phyloP scores from a whole-genome alignment of 2,329 filamentous ascomycete species.

The Triangularia setosa region DNA sequence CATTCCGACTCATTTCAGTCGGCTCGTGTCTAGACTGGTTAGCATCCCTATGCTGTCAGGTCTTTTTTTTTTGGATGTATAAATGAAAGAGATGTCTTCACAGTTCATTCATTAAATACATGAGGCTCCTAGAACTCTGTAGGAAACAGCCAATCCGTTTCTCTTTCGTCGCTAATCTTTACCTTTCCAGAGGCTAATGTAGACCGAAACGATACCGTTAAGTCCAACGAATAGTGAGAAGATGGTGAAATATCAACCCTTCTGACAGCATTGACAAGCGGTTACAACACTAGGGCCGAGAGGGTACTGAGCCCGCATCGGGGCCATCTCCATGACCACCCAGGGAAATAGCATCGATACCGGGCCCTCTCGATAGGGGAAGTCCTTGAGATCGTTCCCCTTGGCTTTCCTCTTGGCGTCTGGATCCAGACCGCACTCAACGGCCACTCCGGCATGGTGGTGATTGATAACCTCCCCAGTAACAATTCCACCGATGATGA shows the following conservation, averaged over 20 bases:
- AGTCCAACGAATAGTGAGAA: conserved; percentile 45
- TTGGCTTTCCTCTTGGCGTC: conserved; percentile 23
- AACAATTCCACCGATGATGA: conserved; percentile 34
- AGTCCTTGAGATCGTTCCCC: conserved; percentile 42
- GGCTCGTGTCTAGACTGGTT: too few relatives aligned
- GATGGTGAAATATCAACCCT: conserved; percentile 55
- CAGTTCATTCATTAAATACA: too few relatives aligned
- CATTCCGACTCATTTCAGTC: neutral
- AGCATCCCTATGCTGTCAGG: too few relatives aligned
- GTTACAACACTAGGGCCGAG: conserved; percentile 51
- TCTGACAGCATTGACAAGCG: conserved; percentile 51
- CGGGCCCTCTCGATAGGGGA: conserved; percentile 49
- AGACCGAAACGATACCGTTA: conserved; percentile 40
- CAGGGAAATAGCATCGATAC: conserved; percentile 47
- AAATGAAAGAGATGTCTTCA: too few relatives aligned
- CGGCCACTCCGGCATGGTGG: conserved; percentile 52
- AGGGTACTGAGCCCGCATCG: conserved; percentile 55
- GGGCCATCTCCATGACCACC: conserved; percentile 48
- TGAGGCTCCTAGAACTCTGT: too few relatives aligned
- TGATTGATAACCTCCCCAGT: conserved; percentile 51
- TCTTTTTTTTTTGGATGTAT: neutral
- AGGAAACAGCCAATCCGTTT: neutral
- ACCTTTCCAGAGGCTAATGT: conserved; percentile 44
- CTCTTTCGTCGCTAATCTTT: conserved; percentile 42
- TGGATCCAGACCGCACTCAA: neutral